Conservation (phyloP, 208 protist species). For the Trypanosoma caninum region DNA sequence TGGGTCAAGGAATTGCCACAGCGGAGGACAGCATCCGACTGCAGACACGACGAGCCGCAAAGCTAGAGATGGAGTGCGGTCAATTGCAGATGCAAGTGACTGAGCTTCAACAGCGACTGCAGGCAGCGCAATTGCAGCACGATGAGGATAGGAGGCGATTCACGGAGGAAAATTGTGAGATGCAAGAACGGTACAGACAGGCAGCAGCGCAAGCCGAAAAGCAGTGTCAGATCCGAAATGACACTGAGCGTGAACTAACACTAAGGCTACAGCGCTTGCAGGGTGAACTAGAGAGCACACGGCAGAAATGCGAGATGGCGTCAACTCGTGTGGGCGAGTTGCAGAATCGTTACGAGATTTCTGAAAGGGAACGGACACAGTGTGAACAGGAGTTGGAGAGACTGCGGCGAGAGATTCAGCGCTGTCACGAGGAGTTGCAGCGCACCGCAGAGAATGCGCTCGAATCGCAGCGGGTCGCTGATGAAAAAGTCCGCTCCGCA, state of each 20-base stretch:
- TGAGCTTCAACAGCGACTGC: slow-evolving; percentile 52
- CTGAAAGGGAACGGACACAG: slow-evolving; percentile 29
- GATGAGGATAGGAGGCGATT: slow-evolving; percentile 48
- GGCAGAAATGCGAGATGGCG: background rate
- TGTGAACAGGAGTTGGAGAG: slow-evolving; percentile 24
- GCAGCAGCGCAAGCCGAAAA: slow-evolving; percentile 26
- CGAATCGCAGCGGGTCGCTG: slow-evolving; percentile 27
- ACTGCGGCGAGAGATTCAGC: slow-evolving; percentile 25
- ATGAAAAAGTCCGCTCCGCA: slow-evolving; percentile 36
- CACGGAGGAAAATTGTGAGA: slow-evolving; percentile 35
- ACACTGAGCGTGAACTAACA: slow-evolving; percentile 12
- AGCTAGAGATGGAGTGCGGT: slow-evolving; percentile 58
- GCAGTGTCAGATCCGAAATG: slow-evolving; percentile 9
- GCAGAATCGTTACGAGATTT: slow-evolving; percentile 27
- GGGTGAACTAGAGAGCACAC: slow-evolving; percentile 12
- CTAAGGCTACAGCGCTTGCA: slow-evolving; percentile 13
- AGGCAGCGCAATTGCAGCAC: slow-evolving; percentile 33
- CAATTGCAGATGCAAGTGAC: slow-evolving; percentile 54
- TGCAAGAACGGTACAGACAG: slow-evolving; percentile 40
- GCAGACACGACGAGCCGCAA: slow-evolving; percentile 34
- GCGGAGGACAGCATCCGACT: slow-evolving; percentile 54
- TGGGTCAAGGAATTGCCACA: slow-evolving; percentile 38
- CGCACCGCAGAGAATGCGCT: slow-evolving; percentile 26
- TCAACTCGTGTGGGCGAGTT: slow-evolving; percentile 23
- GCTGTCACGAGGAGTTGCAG: slow-evolving; percentile 13